These are phyloP conservation scores for Cryptococcus depauperatus DNA, from an alignment of 1,284 basidiomycete species.

Conservation along the genomic window DNA sequence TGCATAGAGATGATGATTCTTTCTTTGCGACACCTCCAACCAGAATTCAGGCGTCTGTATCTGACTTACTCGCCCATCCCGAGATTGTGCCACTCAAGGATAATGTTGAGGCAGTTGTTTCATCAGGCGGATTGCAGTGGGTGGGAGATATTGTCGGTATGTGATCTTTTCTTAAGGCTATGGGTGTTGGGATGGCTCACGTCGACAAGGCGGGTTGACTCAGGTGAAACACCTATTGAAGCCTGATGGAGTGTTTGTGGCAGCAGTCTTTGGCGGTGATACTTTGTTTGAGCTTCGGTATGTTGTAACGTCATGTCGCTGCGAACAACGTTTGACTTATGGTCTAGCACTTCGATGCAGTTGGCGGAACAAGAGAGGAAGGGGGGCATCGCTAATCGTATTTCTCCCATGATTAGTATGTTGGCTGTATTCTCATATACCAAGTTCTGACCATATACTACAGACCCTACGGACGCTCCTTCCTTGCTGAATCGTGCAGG, in stretches of 20 bases:
- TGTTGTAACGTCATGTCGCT: conserved; percentile 2
- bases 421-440: conserved; percentile 2
- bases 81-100: conserved; percentile 51
- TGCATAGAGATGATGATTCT: conserved; percentile 53
- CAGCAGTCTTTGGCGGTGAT: conserved; percentile 90
- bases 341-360: conserved; percentile 56
- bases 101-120: conserved; percentile 86
- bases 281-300: conserved; percentile 90
- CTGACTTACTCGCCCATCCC: conserved; percentile 29
- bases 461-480: conserved; percentile 83
- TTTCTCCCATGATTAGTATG: conserved; percentile 94
- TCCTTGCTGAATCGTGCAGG: conserved; percentile 86
- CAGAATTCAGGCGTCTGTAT: conserved; percentile 28
- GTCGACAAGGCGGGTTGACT: conserved; percentile 62
- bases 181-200: neutral
- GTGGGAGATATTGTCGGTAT: conserved; percentile 91
- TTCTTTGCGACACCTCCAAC: conserved; percentile 23
- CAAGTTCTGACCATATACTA: neutral
- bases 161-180: conserved; percentile 11
- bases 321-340: neutral
- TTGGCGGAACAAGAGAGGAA: conserved; percentile 89
- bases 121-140: conserved; percentile 90
- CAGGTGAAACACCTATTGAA: conserved; percentile 79
- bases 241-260: conserved; percentile 91
- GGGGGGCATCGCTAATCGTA: conserved; percentile 87